phyloP scores from a whole-genome alignment of 495 filamentous ascomycete genomes.

The Trichoderma reesei region DNA sequence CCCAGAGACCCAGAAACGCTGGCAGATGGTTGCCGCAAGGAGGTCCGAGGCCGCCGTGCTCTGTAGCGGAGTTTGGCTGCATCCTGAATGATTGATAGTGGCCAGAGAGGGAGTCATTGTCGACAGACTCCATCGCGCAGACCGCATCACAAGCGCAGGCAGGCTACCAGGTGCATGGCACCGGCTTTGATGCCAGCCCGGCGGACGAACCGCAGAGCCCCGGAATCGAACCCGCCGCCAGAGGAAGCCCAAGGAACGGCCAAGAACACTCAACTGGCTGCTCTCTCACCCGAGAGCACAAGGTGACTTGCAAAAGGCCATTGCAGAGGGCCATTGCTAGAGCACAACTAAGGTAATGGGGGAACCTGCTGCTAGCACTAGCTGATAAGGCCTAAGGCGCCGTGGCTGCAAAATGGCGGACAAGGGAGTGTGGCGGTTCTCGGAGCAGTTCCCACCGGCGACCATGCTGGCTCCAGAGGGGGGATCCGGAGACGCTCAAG shows the following conservation, averaged over 20 bases:
- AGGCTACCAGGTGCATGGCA: neutral
- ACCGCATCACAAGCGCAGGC: neutral
- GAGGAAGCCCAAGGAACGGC: neutral
- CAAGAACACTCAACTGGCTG: neutral
- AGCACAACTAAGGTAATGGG: neutral
- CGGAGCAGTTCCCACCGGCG: slow-evolving; percentile 3
- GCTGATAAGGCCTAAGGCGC: neutral
- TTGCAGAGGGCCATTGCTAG: neutral
- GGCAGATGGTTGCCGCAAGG: too few relatives aligned
- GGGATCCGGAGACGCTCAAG: neutral
- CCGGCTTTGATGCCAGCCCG: neutral
- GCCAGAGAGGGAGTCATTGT: too few relatives aligned
- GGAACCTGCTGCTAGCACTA: too few relatives aligned
- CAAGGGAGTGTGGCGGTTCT: neutral
- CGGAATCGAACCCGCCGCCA: neutral
- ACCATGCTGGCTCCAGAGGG: neutral
- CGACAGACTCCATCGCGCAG: neutral
- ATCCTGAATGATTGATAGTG: too few relatives aligned
- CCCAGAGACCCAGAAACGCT: too few relatives aligned
- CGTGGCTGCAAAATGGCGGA: neutral
- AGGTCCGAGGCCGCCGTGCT: too few relatives aligned
- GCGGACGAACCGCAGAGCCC: neutral
- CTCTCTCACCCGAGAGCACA: too few relatives aligned
- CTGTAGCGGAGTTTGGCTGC: too few relatives aligned
- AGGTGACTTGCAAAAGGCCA: neutral